Evolutionary conservation across 768 basidiomycete species (phyloP).

Genomic region (Russula sp.): DNA sequence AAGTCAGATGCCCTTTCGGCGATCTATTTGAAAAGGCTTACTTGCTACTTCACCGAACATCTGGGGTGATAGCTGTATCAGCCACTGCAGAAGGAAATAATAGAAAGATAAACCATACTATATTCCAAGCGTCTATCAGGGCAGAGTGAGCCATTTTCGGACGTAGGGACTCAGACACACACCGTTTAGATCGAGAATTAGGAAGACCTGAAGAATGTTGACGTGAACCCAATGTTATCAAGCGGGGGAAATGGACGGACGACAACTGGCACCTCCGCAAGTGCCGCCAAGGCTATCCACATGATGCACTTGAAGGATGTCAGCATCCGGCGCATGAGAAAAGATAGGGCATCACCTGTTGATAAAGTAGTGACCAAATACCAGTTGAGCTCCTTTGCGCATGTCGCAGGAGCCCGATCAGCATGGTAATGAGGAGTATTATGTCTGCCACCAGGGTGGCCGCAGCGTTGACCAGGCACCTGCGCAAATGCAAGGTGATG

Average conservation of each 20-base stretch:
- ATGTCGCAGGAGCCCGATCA: conserved; percentile 2
- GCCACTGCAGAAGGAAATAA: background rate
- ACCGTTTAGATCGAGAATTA: background rate
- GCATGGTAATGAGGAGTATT: background rate
- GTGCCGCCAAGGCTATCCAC: background rate
- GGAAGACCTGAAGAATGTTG: background rate
- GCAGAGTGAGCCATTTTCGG: background rate
- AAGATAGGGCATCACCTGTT: background rate
- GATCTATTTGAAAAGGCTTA: background rate
- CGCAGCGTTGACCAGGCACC: background rate
- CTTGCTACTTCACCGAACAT: background rate
- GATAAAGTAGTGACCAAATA: conserved; percentile 17
- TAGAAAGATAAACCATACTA: background rate
- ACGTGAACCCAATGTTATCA: background rate
- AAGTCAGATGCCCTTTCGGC: background rate
- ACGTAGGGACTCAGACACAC: background rate
- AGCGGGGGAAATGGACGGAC: background rate
- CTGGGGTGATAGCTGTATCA: background rate
- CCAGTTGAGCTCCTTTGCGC: background rate
- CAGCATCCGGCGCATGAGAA: background rate
- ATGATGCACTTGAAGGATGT: background rate
- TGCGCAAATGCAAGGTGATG: background rate
- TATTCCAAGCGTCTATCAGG: background rate
- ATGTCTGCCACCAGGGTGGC: background rate
- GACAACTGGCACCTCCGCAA: background rate